Evolutionary conservation across 768 basidiomycete species (phyloP).

Genomic region (Hericium rajendrae): DNA sequence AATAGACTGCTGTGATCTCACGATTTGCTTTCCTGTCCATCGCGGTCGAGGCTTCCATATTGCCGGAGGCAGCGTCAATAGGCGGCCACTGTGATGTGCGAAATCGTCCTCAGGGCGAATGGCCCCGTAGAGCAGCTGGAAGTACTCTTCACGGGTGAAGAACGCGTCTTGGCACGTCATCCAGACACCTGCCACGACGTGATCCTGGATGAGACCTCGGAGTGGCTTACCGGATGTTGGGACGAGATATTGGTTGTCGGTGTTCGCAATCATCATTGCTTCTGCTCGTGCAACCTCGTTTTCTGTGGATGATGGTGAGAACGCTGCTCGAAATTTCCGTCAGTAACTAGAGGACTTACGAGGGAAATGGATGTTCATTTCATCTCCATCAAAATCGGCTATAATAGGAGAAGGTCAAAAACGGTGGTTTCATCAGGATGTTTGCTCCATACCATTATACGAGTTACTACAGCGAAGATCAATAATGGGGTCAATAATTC

Average conservation of each 20-base stretch:
- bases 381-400: slow-evolving; percentile 94
- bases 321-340: slow-evolving; percentile 1
- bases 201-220: slow-evolving; percentile 96
- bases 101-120: slow-evolving; percentile 80
- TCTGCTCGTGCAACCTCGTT: slow-evolving; percentile 93
- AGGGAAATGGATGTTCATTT: slow-evolving; percentile 99
- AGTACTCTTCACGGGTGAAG: slow-evolving; percentile 92
- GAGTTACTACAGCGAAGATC: slow-evolving; percentile 68
- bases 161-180: slow-evolving; percentile 95
- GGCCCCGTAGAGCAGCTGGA: slow-evolving; percentile 91
- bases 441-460: slow-evolving; percentile 63
- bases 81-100: slow-evolving; percentile 40
- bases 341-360: slow-evolving; percentile 41
- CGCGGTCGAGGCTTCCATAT: slow-evolving; percentile 86
- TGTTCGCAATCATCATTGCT: slow-evolving; percentile 90
- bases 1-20: slow-evolving; percentile 29
- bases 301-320: slow-evolving; percentile 36
- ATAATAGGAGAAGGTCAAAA: slow-evolving; percentile 6
- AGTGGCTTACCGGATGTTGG: slow-evolving; percentile 97
- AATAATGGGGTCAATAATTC: no score
- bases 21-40: slow-evolving; percentile 98
- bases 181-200: slow-evolving; percentile 98
- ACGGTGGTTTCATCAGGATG: slow-evolving; percentile 4
- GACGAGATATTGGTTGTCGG: slow-evolving; percentile 97
- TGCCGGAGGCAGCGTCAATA: slow-evolving; percentile 80